These are phyloP conservation scores for Coniferiporia sulphurascens DNA, from an alignment of 1,284 basidiomycete species.

Conservation along the genomic window DNA sequence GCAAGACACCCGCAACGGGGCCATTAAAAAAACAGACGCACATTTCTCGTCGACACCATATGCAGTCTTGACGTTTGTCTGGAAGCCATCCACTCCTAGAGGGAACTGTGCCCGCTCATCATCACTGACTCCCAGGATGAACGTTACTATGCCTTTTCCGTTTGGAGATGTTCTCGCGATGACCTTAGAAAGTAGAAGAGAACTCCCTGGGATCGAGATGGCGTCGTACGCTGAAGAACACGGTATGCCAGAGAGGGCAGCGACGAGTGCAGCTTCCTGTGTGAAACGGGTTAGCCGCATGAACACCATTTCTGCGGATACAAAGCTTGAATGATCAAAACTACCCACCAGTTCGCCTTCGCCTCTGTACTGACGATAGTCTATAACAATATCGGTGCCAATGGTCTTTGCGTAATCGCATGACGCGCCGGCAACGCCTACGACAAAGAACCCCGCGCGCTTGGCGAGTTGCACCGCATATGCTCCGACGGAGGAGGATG, in stretches of 20 bases:
- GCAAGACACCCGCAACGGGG: not conserved
- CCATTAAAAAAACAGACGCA: not conserved
- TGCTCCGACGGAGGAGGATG: slow-evolving; percentile 29
- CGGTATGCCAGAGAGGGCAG: not conserved
- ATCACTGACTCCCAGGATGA: not conserved
- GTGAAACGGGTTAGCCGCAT: not conserved
- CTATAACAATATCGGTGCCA: slow-evolving; percentile 27
- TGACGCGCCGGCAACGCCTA: slow-evolving; percentile 28
- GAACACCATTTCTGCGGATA: not conserved
- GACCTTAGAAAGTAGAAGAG: not conserved
- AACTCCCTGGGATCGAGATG: not conserved
- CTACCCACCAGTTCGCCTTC: not conserved
- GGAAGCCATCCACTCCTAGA: not conserved
- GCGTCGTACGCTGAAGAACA: slow-evolving; percentile 3
- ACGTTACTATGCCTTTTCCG: slow-evolving; percentile 10
- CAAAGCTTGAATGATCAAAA: not conserved
- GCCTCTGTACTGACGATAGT: slow-evolving; percentile 25
- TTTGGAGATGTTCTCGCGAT: slow-evolving; percentile 3
- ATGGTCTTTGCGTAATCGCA: slow-evolving; percentile 20
- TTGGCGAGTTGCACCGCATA: slow-evolving; percentile 32
- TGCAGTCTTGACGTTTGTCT: slow-evolving; percentile 4
- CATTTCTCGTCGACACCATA: slow-evolving; percentile 1
- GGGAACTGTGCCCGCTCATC: slow-evolving; percentile 7
- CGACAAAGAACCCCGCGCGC: slow-evolving; percentile 22
- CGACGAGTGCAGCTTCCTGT: not conserved